Conservation (phyloP, 2,329 filamentous ascomycete species). For the Aspergillus sp. region DNA sequence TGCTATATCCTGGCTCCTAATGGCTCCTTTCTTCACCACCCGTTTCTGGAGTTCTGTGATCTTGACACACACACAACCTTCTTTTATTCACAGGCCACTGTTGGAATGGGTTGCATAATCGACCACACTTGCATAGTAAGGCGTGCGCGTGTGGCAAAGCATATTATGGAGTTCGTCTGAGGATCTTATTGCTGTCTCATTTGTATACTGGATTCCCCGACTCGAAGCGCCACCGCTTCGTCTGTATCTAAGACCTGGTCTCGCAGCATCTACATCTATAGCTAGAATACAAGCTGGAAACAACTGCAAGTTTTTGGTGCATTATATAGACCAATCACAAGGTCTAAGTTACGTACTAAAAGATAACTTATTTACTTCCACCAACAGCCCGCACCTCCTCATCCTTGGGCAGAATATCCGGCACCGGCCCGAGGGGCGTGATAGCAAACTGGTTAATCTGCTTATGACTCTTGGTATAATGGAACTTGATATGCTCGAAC, state of each 20-base stretch:
- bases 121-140: conserved; percentile 31
- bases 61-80: not conserved
- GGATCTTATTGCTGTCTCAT: conserved; percentile 12
- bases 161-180: conserved; percentile 22
- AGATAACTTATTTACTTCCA: not conserved
- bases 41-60: not conserved
- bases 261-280: conserved; percentile 3
- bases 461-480: conserved; percentile 64
- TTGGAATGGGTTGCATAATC: conserved; percentile 13
- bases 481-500: conserved; percentile 91
- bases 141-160: conserved; percentile 26
- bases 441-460: conserved; percentile 68
- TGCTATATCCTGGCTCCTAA: not conserved
- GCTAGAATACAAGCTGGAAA: not conserved
- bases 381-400: conserved; percentile 63
- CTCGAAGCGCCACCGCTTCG: not conserved
- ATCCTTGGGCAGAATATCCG: conserved; percentile 73
- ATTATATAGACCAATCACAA: not conserved
- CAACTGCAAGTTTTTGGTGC: not conserved
- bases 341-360: not conserved
- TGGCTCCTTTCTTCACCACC: conserved; percentile 1
- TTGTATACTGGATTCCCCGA: conserved; percentile 14
- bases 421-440: conserved; percentile 79
- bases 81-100: not conserved
- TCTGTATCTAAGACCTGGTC: conserved; percentile 13